phyloP scores from a whole-genome alignment of 371 early-diverging fungal genomes.

The Circinella minor region DNA sequence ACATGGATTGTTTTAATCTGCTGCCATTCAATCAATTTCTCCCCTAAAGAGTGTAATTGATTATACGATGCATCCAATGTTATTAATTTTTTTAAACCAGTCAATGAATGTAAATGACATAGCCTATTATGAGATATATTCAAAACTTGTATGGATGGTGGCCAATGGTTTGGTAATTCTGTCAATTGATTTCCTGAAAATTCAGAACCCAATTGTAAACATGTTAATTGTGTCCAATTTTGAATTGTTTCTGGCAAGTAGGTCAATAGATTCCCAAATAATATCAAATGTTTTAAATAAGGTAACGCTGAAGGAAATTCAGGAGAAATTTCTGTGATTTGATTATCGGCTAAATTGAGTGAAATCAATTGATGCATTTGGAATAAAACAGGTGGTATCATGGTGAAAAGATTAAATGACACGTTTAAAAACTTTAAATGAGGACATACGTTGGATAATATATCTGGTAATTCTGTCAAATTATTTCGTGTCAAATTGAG shows the following conservation, averaged over 20 bases:
- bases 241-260: neutral
- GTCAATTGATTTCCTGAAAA: slow-evolving; percentile 3
- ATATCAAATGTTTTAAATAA: neutral
- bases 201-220: neutral
- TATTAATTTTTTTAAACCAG: neutral
- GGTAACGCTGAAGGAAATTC: neutral
- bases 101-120: neutral
- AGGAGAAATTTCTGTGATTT: neutral
- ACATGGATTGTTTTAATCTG: neutral
- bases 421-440: neutral
- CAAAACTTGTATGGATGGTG: neutral
- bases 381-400: neutral
- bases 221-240: neutral
- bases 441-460: neutral
- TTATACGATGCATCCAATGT: slow-evolving; percentile 1
- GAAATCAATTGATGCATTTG: neutral
- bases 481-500: neutral
- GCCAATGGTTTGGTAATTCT: neutral
- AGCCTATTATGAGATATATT: neutral
- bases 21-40: neutral
- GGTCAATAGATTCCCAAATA: neutral
- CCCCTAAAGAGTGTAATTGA: neutral
- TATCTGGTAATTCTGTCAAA: slow-evolving; percentile 2
- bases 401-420: neutral
- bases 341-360: neutral